Base-by-base conservation (phyloP, 177 flowering plant species). In the Vitis hybrid region DNA sequence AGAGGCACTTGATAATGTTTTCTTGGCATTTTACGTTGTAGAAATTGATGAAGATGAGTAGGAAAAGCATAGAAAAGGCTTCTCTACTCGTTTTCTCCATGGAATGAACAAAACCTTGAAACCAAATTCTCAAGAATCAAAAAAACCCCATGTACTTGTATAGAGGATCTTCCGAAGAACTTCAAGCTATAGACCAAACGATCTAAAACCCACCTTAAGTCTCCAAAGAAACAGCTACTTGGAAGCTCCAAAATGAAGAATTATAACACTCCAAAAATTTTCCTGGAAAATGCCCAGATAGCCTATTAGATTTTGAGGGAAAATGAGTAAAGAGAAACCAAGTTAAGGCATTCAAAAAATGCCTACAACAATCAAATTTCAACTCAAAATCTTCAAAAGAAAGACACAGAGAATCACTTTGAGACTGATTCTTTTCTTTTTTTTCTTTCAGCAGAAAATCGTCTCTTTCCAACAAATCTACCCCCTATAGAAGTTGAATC, bases 1-100 rank as follows among this genome's bases (percentile, higher is more conserved):
- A 68, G 61, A 81, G 60, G 71, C 58, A 80, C 26, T 76, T 55
- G 7, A 59, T 58, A 10, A 48, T 51, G 17, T 72, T 62, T 60
- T 65, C 77, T 67, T 68, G 76, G 75, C 85, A 83, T 26, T 79
- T 67, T 12, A 72, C 74, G 12, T 62, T 26, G 17, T 48, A 12
- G 1, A 45, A 71, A 32, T 23, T 45, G 21, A 79, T 71, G 71
- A 74, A 68, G 7, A 76, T 26, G 9, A 76, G 69, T 21, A 82
- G 62, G 15, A 71, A 70, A 15, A 70, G 30, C 39, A 67, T 55
- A 39, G 70, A 0, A 26, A 60, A 11, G 50, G 45, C 45, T 39
- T 39, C 5, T 39, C 45, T 39, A 7, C 45, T 63, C 17, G 0
- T 69, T 61, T 69, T 72, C 56, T 51, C 71, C 74, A 75, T 60